Conservation (phyloP, 208 protist genomes). For the Trypanosoma platydactyli region DNA sequence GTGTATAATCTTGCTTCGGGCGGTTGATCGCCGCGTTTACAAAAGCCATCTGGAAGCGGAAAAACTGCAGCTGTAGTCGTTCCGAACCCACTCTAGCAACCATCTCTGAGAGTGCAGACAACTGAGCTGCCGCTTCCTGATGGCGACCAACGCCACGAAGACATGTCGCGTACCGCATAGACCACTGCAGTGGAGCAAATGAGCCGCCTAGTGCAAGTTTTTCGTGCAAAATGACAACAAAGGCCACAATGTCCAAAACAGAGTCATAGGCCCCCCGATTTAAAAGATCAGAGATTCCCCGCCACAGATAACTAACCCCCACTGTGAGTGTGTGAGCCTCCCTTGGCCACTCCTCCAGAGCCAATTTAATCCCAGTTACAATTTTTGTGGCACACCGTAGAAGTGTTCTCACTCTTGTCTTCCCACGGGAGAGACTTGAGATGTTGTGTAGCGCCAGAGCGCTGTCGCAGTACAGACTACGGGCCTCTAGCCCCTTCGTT, state of each 20-base stretch:
- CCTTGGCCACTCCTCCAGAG: conserved; percentile 67
- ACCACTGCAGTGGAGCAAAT: conserved; percentile 75
- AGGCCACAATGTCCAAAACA: conserved; percentile 62
- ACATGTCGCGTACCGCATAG: conserved; percentile 60
- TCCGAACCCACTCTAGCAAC: conserved; percentile 52
- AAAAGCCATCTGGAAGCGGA: conserved; percentile 44
- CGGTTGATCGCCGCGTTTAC: background rate
- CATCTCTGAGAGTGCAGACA: conserved; percentile 44
- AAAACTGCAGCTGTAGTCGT: conserved; percentile 70
- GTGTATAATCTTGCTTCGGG: conserved; percentile 30
- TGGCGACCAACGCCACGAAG: conserved; percentile 50
- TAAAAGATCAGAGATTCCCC: conserved; percentile 47
- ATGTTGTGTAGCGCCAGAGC: conserved; percentile 50
- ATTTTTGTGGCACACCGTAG: conserved; percentile 45
- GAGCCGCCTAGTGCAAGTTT: conserved; percentile 62
- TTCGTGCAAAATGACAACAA: conserved; percentile 67
- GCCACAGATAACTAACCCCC: conserved; percentile 72
- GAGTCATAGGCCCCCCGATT: conserved; percentile 38
- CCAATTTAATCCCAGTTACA: conserved; percentile 62
- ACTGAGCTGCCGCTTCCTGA: conserved; percentile 47
- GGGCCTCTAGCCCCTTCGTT: conserved; percentile 50
- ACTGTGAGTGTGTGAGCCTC: conserved; percentile 41
- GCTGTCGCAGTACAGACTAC: conserved; percentile 63
- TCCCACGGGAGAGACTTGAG: conserved; percentile 29
- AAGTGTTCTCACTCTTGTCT: conserved; percentile 47